Percentiles rank a stretch among this genome's conserved stretches.
Evolutionary conservation across 2,329 filamentous ascomycete genomes (phyloP).

Genomic region (Colletotrichum sp.): DNA sequence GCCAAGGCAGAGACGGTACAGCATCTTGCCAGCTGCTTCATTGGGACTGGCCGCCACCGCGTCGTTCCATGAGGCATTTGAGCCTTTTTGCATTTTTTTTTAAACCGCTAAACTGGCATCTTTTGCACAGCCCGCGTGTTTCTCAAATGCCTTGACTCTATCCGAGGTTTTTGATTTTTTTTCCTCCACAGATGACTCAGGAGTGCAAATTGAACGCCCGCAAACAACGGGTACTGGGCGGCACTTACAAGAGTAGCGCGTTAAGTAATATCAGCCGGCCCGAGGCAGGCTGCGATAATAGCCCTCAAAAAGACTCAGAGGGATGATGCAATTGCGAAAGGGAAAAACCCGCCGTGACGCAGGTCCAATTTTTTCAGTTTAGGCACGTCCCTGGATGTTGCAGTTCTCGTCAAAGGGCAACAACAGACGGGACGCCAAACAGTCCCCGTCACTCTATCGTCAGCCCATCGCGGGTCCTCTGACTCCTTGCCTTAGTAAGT

Average conservation of each 20-base stretch:
- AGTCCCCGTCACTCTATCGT: not conserved
- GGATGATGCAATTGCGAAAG: not conserved
- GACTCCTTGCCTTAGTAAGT: not conserved
- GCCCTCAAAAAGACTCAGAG: not conserved
- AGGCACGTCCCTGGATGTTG: slow-evolving; percentile 14
- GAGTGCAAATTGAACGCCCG: not conserved
- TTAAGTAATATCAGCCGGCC: not conserved
- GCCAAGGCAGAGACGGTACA: not conserved
- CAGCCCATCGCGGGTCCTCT: not conserved
- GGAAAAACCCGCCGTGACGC: not conserved
- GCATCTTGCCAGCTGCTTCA: slow-evolving; percentile 2
- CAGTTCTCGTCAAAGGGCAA: not conserved
- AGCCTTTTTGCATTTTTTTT: not conserved
- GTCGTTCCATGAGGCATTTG: not conserved
- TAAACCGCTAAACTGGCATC: not conserved
- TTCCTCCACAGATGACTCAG: not conserved
- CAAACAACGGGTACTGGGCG: not conserved
- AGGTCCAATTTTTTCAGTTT: slow-evolving; percentile 10
- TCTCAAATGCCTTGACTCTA: slow-evolving; percentile 3
- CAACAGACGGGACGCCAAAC: not conserved
- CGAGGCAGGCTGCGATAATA: not conserved
- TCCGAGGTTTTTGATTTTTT: not conserved
- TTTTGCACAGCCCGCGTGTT: not conserved
- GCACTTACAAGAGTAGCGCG: not conserved
- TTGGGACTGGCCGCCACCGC: slow-evolving; percentile 2